These are phyloP conservation scores for Ophiosphaerella narmari DNA, from an alignment of 2,329 filamentous ascomycete genomes.

Conservation along the genomic window DNA sequence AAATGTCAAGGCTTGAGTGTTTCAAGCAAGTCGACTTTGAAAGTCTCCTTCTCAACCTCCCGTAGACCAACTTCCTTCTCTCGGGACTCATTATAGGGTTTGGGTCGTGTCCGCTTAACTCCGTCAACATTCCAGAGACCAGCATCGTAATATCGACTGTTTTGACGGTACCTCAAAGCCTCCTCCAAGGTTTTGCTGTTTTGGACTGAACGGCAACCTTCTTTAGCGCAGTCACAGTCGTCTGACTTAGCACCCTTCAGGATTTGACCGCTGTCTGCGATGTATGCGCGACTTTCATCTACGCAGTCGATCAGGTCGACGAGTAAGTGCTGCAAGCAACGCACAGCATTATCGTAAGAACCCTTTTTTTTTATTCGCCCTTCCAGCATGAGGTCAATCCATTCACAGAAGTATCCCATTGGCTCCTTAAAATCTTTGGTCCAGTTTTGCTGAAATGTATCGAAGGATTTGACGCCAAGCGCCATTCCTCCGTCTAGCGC, in stretches of 20 bases:
- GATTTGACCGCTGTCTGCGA: too few relatives aligned
- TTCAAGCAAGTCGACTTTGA: too few relatives aligned
- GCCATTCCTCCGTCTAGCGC: background rate
- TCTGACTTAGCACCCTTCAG: background rate
- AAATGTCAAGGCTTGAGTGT: too few relatives aligned
- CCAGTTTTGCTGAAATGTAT: background rate
- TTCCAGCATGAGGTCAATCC: constrained; percentile 1
- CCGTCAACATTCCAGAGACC: too few relatives aligned
- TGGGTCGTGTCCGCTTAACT: too few relatives aligned
- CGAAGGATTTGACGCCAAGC: background rate
- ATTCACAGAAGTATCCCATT: constrained; percentile 4
- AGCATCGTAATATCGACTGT: too few relatives aligned
- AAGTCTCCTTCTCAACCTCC: too few relatives aligned
- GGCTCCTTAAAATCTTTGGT: background rate
- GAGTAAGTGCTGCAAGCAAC: constrained; percentile 1
- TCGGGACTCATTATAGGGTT: too few relatives aligned
- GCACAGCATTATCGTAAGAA: background rate
- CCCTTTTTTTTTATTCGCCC: background rate
- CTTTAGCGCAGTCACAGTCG: background rate
- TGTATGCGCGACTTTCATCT: background rate
- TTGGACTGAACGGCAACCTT: too few relatives aligned
- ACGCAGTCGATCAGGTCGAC: background rate
- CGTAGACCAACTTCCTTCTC: too few relatives aligned
- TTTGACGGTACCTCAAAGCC: too few relatives aligned
- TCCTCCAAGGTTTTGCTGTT: too few relatives aligned